phyloP scores from a whole-genome alignment of 2,329 filamentous ascomycete species.

The Whalleya microplaca region DNA sequence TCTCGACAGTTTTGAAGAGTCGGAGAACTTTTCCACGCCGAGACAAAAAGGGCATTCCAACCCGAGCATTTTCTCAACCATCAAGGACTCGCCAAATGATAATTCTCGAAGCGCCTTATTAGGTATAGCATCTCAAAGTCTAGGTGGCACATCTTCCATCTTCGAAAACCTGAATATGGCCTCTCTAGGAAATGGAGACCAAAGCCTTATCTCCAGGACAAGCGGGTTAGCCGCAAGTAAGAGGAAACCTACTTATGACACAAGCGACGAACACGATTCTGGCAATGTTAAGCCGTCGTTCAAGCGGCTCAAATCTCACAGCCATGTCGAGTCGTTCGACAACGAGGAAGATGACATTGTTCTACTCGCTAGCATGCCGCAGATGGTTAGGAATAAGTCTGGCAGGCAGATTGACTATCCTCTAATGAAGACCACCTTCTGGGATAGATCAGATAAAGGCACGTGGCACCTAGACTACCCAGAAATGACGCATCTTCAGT shows the following conservation, averaged over 20 bases:
- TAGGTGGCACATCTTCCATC: constrained; percentile 54
- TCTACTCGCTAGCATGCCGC: constrained; percentile 54
- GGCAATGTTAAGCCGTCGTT: constrained; percentile 50
- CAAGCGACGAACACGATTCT: constrained; percentile 55
- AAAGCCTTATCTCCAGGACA: constrained; percentile 25
- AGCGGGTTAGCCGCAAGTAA: constrained; percentile 56
- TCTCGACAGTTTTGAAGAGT: constrained; percentile 50
- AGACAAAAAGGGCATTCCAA: constrained; percentile 33
- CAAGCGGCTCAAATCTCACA: constrained; percentile 60
- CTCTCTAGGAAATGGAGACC: constrained; percentile 35
- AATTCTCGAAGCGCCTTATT: constrained; percentile 35
- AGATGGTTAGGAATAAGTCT: constrained; percentile 52
- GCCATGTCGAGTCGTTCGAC: constrained; percentile 43
- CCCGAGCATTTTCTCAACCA: constrained; percentile 9
- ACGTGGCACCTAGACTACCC: constrained; percentile 67
- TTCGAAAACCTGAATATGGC: constrained; percentile 49
- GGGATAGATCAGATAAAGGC: constrained; percentile 55
- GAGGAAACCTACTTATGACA: constrained; percentile 55
- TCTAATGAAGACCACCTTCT: constrained; percentile 60
- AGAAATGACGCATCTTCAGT: constrained; percentile 65
- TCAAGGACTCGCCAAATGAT: constrained; percentile 16
- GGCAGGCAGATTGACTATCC: constrained; percentile 62
- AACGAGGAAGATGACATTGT: constrained; percentile 48
- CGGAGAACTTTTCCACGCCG: constrained; percentile 45
- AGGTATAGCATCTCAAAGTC: constrained; percentile 53